Conservation (phyloP, 2,329 filamentous ascomycete species). For the Teratosphaeria epicoccoides region DNA sequence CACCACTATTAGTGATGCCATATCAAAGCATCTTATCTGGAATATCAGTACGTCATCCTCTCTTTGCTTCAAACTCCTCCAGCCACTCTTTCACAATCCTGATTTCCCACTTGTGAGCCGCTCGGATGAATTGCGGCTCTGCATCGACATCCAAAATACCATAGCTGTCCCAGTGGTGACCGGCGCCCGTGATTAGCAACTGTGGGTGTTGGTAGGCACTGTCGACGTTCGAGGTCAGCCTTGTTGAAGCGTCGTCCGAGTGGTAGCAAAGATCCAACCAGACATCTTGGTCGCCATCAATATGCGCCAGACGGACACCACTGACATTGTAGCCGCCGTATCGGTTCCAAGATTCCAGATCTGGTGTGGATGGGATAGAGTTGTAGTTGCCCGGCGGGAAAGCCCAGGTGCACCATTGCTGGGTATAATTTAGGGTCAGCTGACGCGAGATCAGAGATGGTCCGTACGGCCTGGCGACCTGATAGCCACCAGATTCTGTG, state of each 20-base stretch:
- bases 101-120: conserved; percentile 50
- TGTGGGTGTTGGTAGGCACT: conserved; percentile 37
- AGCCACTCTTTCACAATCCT: conserved; percentile 58
- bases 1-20: too few relatives aligned
- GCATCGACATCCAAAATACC: conserved; percentile 49
- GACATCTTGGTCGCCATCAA: conserved; percentile 43
- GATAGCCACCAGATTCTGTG: conserved; percentile 38
- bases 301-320: conserved; percentile 40
- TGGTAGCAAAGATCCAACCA: conserved; percentile 46
- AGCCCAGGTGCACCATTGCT: conserved; percentile 47
- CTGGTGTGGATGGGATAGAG: conserved; percentile 34
- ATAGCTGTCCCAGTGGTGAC: conserved; percentile 34
- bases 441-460: conserved; percentile 40
- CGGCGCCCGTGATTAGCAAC: conserved; percentile 40
- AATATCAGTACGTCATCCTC: background rate
- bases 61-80: conserved; percentile 39
- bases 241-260: conserved; percentile 30
- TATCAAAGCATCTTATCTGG: too few relatives aligned
- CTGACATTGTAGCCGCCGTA: conserved; percentile 40
- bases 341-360: conserved; percentile 33
- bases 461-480: conserved; percentile 35
- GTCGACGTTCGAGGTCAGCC: conserved; percentile 8
- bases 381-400: conserved; percentile 40
- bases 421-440: conserved; percentile 40
- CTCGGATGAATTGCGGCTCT: conserved; percentile 43